Evolutionary conservation across 106 monocot species (phyloP).

Genomic region (Chionographis japonica): DNA sequence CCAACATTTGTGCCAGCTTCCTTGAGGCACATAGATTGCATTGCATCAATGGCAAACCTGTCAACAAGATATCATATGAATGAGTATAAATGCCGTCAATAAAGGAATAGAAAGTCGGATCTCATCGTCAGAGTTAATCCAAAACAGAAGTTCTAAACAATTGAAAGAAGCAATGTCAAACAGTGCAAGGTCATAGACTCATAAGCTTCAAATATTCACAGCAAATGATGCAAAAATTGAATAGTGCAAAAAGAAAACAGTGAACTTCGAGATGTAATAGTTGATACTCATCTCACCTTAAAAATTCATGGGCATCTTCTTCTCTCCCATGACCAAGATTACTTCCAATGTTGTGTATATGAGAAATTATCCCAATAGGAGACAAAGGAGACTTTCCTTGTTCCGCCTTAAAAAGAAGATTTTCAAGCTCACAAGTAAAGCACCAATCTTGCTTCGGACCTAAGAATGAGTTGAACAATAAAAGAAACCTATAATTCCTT

Average conservation of each 20-base stretch:
- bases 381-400: conserved; percentile 65
- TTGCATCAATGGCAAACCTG: conserved; percentile 83
- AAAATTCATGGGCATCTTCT: conserved; percentile 92
- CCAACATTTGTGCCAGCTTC: conserved; percentile 33
- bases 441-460: conserved; percentile 55
- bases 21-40: conserved; percentile 71
- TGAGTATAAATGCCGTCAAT: too few species aligned
- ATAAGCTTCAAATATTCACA: too few species aligned
- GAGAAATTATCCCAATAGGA: conserved; percentile 62
- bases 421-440: conserved; percentile 73
- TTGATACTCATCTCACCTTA: conserved; percentile 68
- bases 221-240: too few species aligned
- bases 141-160: too few species aligned
- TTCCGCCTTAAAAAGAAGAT: conserved; percentile 47
- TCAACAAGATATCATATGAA: background rate
- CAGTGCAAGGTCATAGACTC: too few species aligned
- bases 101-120: too few species aligned
- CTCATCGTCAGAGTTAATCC: too few species aligned
- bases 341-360: conserved; percentile 61
- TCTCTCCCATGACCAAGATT: conserved; percentile 69
- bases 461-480: conserved; percentile 23
- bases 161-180: too few species aligned
- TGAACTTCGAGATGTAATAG: too few species aligned
- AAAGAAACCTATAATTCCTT: background rate
- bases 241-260: too few species aligned